Base-by-base conservation (phyloP, 805 yeast genomes). In the Priceomyces haplophilus region DNA sequence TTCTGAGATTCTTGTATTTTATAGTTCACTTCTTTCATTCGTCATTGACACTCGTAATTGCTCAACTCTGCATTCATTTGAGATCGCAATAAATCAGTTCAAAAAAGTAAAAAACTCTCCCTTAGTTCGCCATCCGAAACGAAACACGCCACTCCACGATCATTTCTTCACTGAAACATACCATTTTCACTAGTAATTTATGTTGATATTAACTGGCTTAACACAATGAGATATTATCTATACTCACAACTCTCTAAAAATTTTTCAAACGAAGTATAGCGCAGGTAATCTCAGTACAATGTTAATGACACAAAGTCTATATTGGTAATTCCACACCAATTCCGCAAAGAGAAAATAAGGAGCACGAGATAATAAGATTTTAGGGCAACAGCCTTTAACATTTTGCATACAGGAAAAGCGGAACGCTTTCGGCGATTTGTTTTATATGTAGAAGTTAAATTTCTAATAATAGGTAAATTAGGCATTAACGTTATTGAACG, bases 401-500 rank as follows among this genome's bases (percentile, higher is more conserved):
- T 10, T 27, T 27, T 27, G n/a, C 15, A 27, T 27, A 27, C 31
- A 27, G 31, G 31, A 27, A 12, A 15, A 27, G n/a, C n/a, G 27
- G n/a, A 21, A 21, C 24, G n/a, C n/a, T 4, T 27, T 15, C 8
- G 15, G 31, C 15, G 8, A 6, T 21, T 21, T 21, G 8, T 21
- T 7, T 27, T 27, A 15, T 27, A 27, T 27, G n/a, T 27, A 27
- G 15, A 10, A 4, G 31, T 27, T 27, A 11, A 27, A 12, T 27
- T 27, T 11, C 31, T 27, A 27, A n/a, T 27, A 27, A 5, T 11
- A 12, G 5, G 15, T 27, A 19, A 8, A 36, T 23, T 36, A 23
- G 17, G 27, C 19, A n/a, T 19, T 8, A 30, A 87, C 93, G 58
- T 88, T 87, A 63, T 87, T 86, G 69, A 91, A 93, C 8, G 97